Base-by-base conservation (phyloP, 805 yeast genomes). In the Candida khao-thaluensis region DNA sequence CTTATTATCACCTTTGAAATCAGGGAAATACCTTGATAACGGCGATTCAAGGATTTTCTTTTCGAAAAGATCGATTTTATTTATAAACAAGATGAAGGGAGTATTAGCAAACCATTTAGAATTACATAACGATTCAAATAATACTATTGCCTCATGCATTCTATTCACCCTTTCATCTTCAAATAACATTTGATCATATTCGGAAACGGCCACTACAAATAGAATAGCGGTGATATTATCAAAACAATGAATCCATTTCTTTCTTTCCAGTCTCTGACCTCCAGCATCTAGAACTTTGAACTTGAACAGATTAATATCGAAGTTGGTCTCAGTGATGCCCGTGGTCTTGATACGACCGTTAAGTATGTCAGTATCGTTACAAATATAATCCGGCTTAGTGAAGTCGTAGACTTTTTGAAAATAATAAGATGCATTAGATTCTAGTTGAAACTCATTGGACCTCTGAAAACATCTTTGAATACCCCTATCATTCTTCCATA, bases 221-320 rank as follows among this genome's bases (percentile, higher is more conserved):
- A 91, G 60, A 0, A 95, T 83, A 3, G 95, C 85, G 0, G 95
- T 84, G 35, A 91, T 85, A 45, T 85, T 87, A 54, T 90, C 93
- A 62, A 90, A 90, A 55, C 95, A 87, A 56, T 89, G 96, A 46
- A 90, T 85, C 97, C 97, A 90, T 59, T 90, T 90, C 51, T 83
- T 79, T 44, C 97, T 73, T 59, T 90, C 97, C 15, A 87, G 79
- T 44, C 96, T 67, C 64, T 90, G 97, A 2, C 99, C 99, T 38
- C 99, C 99, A 3, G 96, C 98, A 69, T 93, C 99, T 20, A 89
- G 66, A 29, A 93, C 86, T 53, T 79, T 81, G 57, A 90, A 82
- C 47, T 72, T 77, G 33, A 79, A 74, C 2, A 78, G 72, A 35
- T 69, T 69, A 44, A 91, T 78, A 40, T 72, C 71, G 64, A 93